phyloP scores from a whole-genome alignment of 148 eudicot genomes.

The Dianthus caryophyllus region DNA sequence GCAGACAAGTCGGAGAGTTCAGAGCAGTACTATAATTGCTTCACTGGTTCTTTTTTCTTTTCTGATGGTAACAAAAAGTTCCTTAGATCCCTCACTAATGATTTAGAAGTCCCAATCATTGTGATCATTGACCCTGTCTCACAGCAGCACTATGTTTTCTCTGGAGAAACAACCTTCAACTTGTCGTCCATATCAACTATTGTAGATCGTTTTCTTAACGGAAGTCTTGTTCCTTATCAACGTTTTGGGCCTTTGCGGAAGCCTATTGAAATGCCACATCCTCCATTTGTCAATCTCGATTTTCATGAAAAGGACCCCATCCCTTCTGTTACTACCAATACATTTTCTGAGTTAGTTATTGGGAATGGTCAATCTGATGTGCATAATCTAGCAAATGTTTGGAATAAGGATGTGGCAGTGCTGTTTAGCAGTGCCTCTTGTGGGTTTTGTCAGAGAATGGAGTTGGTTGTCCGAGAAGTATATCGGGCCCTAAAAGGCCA shows the following conservation, averaged over 20 bases:
- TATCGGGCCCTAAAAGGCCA: constrained; percentile 61
- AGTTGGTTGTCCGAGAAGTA: constrained; percentile 79
- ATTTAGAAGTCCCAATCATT: constrained; percentile 51
- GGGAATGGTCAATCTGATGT: constrained; percentile 43
- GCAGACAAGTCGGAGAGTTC: constrained; percentile 23
- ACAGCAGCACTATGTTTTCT: constrained; percentile 63
- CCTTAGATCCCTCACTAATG: constrained; percentile 56
- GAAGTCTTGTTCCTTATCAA: constrained; percentile 63
- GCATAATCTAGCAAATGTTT: constrained; percentile 32
- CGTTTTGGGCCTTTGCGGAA: constrained; percentile 44
- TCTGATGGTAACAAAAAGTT: constrained; percentile 61
- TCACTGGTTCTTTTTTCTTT: constrained; percentile 55
- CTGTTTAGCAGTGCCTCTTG: constrained; percentile 85
- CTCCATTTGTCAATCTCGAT: constrained; percentile 86
- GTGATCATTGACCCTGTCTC: constrained; percentile 71
- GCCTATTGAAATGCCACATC: constrained; percentile 41
- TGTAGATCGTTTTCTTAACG: constrained; percentile 55
- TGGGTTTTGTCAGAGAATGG: constrained; percentile 93
- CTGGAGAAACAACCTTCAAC: constrained; percentile 38
- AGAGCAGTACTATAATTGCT: constrained; percentile 25
- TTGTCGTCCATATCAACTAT: constrained; percentile 41
- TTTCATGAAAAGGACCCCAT: constrained; percentile 68
- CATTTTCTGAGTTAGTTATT: constrained; percentile 65
- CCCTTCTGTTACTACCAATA: constrained; percentile 52
- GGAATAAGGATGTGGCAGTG: constrained; percentile 66